Conservation (phyloP, 331 rosid species). For the Acacia concinna region DNA sequence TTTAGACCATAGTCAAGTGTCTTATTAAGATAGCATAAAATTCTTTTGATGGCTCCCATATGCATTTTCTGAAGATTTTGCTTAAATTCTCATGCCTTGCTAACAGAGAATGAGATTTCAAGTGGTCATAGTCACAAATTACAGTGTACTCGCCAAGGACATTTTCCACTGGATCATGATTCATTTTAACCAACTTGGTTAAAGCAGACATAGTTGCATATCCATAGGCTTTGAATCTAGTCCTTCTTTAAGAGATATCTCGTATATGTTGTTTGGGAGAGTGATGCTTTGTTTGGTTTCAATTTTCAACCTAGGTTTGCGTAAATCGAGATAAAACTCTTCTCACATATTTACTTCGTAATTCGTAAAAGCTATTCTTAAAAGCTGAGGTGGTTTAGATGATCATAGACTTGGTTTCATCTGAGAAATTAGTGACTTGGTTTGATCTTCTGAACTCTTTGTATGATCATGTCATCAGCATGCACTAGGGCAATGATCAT, state of each 20-base stretch:
- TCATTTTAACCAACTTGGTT: not conserved
- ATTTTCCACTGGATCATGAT: not conserved
- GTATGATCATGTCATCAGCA: no score
- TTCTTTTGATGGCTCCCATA: not conserved
- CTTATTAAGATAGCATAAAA: no score
- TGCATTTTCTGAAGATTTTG: not conserved
- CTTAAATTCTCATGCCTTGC: not conserved
- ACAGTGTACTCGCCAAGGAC: not conserved
- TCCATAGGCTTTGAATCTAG: not conserved
- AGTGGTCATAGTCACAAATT: not conserved
- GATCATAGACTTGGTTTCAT: no score
- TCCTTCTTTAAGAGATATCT: not conserved
- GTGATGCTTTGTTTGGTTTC: no score
- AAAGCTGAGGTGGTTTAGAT: no score
- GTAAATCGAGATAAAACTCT: no score
- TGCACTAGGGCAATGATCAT: no score
- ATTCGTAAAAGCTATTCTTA: no score
- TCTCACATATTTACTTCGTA: no score
- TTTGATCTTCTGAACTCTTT: no score
- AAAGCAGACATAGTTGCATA: not conserved
- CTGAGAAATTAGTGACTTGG: no score
- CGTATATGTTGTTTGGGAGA: not conserved
- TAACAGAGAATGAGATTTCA: not conserved
- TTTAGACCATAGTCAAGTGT: not conserved
- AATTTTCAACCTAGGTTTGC: no score